Conservation (phyloP, 116 monocot species). For the Phalaenopsis hybrid region DNA sequence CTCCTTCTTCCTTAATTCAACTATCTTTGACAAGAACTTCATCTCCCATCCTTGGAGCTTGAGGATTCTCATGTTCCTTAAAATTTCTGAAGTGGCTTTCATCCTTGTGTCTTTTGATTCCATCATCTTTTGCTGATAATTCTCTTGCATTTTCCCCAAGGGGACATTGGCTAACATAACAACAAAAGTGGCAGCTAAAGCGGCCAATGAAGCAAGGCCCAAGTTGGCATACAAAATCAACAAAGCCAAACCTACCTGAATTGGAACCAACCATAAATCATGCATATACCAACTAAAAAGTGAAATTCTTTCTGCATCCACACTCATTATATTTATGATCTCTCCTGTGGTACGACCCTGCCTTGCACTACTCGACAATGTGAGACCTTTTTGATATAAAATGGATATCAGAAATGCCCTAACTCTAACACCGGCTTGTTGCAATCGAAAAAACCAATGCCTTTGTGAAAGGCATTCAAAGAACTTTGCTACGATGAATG, state of each 20-base stretch:
- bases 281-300: conserved; percentile 35
- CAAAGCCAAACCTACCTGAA: conserved; percentile 34
- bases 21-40: conserved; percentile 36
- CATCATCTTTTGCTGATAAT: conserved; percentile 44
- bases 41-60: conserved; percentile 74
- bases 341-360: conserved; percentile 39
- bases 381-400: conserved; percentile 40
- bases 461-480: conserved; percentile 25
- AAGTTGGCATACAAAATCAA: conserved; percentile 29
- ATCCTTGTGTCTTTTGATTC: conserved; percentile 48
- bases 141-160: conserved; percentile 24
- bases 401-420: conserved; percentile 37
- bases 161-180: conserved; percentile 46
- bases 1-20: conserved; percentile 39
- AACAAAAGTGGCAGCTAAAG: conserved; percentile 27
- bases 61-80: conserved; percentile 63
- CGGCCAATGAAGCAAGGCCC: conserved; percentile 38
- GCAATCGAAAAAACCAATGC: conserved; percentile 41
- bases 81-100: conserved; percentile 47
- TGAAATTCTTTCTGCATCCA: conserved; percentile 38
- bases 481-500: conserved; percentile 33
- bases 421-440: conserved; percentile 20
- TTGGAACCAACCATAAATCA: conserved; percentile 34
- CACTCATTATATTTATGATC: conserved; percentile 51
- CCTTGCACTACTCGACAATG: conserved; percentile 29